Base-by-base conservation (phyloP, 208 protist species). In the Angomonas deanei region DNA sequence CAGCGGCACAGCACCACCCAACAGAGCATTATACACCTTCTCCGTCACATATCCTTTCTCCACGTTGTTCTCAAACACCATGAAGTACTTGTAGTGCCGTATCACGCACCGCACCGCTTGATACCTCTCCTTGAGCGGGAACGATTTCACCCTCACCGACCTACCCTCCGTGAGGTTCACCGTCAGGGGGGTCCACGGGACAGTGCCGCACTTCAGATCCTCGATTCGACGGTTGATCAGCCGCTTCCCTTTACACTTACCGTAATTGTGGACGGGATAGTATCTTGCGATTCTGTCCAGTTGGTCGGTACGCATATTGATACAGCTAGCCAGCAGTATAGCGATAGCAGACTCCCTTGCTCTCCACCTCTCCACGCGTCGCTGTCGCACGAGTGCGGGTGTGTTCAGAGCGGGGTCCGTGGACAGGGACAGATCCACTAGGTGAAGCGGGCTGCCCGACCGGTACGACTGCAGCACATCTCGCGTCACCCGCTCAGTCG, bases 41-140 rank as follows among this genome's bases (percentile, higher is more conserved):
- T 89, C 82, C 28, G 82, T 82, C 47, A 89, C 79, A 68, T 89
- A 86, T 56, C 76, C 79, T 8, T 59, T 56, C 46, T 81, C 82
- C 1, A 68, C 4, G 17, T 67, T 70, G 63, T 89, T 89, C 48
- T 89, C 82, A 0, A 82, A 49, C 54, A 66, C 47, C 0, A 86
- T 23, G 23, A 63, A 48, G 64, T 80, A 86, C 38, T 58, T 61
- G 64, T 86, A 84, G 36, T 67, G 49, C 3, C 60, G 34, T 36
- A 79, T 70, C 1, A 89, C 52, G 50, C 67, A 85, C n/a, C 68
- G 61, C 30, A 68, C 15, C 15, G n/a, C n/a, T n/a, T 61, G 27
- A 48, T 66, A 31, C n/a, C n/a, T n/a, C 21, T 73, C 61, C 4
- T 57, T 42, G 1, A n/a, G n/a, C n/a, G n/a, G n/a, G n/a, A n/a